Conservation (phyloP, 2,329 filamentous ascomycete genomes). For the Ascomycota sp. region DNA sequence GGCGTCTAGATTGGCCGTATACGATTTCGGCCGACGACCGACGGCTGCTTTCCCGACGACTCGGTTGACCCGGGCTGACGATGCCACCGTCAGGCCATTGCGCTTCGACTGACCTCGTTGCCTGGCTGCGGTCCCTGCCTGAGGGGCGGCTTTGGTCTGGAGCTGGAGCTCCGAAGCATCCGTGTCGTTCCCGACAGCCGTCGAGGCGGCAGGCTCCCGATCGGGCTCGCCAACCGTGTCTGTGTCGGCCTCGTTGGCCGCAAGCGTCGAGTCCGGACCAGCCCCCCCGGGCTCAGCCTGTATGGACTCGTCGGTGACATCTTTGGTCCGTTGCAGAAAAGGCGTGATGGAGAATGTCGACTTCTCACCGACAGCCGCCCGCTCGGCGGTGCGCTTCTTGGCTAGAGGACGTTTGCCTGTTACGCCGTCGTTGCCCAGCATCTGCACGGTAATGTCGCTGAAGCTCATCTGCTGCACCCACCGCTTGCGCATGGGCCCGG, state of each 20-base stretch:
- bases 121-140: slow-evolving; percentile 6
- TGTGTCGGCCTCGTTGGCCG: slow-evolving; percentile 2
- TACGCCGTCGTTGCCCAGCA: slow-evolving; percentile 22
- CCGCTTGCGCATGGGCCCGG: slow-evolving; percentile 22
- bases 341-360: slow-evolving; percentile 88
- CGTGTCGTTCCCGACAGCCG: background rate
- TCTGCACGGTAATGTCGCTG: slow-evolving; percentile 25
- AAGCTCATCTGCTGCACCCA: slow-evolving; percentile 22
- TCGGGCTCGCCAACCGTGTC: slow-evolving; percentile 14
- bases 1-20: slow-evolving; percentile 17
- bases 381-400: slow-evolving; percentile 37
- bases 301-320: slow-evolving; percentile 20
- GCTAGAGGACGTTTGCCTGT: slow-evolving; percentile 16
- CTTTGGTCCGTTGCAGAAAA: slow-evolving; percentile 60
- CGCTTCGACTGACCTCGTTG: slow-evolving; percentile 23
- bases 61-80: slow-evolving; percentile 25
- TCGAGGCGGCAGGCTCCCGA: slow-evolving; percentile 7
- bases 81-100: slow-evolving; percentile 23
- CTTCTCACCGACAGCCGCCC: slow-evolving; percentile 50
- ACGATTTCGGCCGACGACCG: slow-evolving; percentile 13
- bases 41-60: slow-evolving; percentile 7
- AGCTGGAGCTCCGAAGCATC: slow-evolving; percentile 2
- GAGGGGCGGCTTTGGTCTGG: slow-evolving; percentile 2
- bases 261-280: slow-evolving; percentile 2
- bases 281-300: slow-evolving; percentile 1